Base-by-base conservation (phyloP, 495 filamentous ascomycete species). In the Lophiostoma macrostomum region DNA sequence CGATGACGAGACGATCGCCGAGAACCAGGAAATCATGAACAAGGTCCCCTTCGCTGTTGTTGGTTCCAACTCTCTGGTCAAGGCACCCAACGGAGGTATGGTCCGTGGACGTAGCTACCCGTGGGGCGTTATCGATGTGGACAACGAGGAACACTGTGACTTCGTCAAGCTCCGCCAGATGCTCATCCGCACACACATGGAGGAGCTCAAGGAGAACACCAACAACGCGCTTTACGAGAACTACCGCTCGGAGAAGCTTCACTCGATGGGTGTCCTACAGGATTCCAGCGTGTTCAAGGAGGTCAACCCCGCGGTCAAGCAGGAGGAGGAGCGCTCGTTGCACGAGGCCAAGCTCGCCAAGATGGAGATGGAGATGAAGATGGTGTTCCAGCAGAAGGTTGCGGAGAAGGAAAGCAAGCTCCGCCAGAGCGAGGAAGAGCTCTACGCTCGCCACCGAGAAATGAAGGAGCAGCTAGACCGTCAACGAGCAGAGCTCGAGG, bases 361-460 rank as follows among this genome's bases (percentile, higher is more conserved):
- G 88, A 98, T 98, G 93, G 93, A 98, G 72, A 80, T 87, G 65
- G 93, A 98, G 72, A 98, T 98, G 93, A 97, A 97, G 88, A 96
- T 97, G 93, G 93, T 98, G 66, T 98, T 98, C 90, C 93, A 98
- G 71, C 94, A 97, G 71, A 98, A 98, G 86, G 93, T 98, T 18
- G 82, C 88, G 53, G 93, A 98, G 74, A 98, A 98, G 80, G 93
- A 98, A 74, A 95, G 89, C 82, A 98, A 98, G 75, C 79, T 98
- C 71, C 93, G 90, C 72, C 91, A 96, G 77, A 95, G 89, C 80
- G 93, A 98, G 74, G 93, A 97, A 73, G 93, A 98, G 78, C 74
- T 98, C 56, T 96, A 97, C 65, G 90, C 94, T 49, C 85, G 93
- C 64, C 93, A 98, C 75, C 82, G 90, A 65, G 93, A 98, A 79